phyloP scores from a whole-genome alignment of 2,329 filamentous ascomycete species.

The Lecanicillium sp. region DNA sequence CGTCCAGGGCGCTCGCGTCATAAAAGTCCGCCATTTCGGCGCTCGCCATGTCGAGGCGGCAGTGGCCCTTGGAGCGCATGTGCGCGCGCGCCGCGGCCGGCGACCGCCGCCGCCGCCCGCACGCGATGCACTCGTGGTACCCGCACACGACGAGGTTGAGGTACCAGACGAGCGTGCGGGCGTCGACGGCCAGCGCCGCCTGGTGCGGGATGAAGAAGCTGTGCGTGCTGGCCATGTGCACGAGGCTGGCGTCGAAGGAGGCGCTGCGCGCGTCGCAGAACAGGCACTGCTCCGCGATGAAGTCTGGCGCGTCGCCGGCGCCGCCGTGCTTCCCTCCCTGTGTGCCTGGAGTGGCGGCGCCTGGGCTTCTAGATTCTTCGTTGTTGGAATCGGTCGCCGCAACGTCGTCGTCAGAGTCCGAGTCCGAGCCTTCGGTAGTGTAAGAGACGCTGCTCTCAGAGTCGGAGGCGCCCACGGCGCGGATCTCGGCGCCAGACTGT shows the following conservation, averaged over 20 bases:
- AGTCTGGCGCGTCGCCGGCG: slow-evolving; percentile 14
- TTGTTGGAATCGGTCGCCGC: slow-evolving; percentile 1
- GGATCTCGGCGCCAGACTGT: slow-evolving; percentile 10
- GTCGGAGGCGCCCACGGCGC: background rate
- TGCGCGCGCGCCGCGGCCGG: slow-evolving; percentile 40
- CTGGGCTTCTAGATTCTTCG: background rate
- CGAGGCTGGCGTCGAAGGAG: slow-evolving; percentile 29
- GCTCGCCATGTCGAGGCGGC: slow-evolving; percentile 30
- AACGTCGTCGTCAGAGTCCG: too few species aligned
- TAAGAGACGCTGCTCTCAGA: slow-evolving; percentile 3
- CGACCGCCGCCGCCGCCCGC: slow-evolving; percentile 35
- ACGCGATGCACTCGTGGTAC: slow-evolving; percentile 43
- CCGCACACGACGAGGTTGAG: slow-evolving; percentile 40
- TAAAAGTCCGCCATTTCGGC: slow-evolving; percentile 30
- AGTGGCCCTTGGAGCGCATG: slow-evolving; percentile 41
- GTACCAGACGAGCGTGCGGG: slow-evolving; percentile 39
- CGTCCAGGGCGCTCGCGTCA: slow-evolving; percentile 20
- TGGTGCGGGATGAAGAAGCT: slow-evolving; percentile 37
- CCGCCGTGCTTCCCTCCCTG: background rate
- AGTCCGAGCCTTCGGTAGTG: background rate
- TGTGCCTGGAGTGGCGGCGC: too few species aligned
- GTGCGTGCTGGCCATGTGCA: slow-evolving; percentile 43
- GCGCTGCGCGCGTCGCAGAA: slow-evolving; percentile 31
- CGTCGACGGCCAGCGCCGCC: slow-evolving; percentile 34
- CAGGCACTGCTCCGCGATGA: slow-evolving; percentile 28